Evolutionary conservation across 1,139 yeast genomes (phyloP), one percentile per base, ranked within the genome.

Genomic region (Lodderomyces oxycetoniae): DNA sequence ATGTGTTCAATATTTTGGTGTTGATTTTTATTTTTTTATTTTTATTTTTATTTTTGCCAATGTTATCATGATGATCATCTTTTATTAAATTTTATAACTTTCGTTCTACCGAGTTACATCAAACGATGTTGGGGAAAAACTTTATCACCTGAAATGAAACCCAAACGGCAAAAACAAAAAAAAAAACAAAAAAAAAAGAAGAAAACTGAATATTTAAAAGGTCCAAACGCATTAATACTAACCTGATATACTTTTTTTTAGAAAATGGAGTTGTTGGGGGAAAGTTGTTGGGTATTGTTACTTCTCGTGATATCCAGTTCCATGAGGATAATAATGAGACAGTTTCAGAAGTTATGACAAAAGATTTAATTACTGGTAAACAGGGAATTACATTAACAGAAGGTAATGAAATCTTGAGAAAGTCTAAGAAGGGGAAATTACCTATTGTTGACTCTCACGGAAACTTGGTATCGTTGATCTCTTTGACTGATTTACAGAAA

Each of bases 21-120:
- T 37, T 37, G 30, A 35, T 38, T 35, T 26, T 35, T 38, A 31
- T 36, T 35, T 39, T 31, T 34, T 35, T 34, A 37, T 47, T 37
- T n/a, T n/a, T n/a, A n/a, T n/a, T n/a, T n/a, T n/a, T n/a, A 31
- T 35, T 36, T 32, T 33, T 39, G 36, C 32, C 32, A 35, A 29
- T 25, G 22, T 22, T 24, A 26, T 31, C 30, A 30, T 81, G 94
- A 85, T 84, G 94, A 78, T 70, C 63, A 61, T 59, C 51, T 49
- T 53, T 51, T 55, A 50, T 45, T 48, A 10, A 10, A 10, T 24
- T 58, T 60, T 60, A 71, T 86, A 88, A 91, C 97, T 91, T 91
- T 91, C 98, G 97, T 91, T 91, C 98, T 91, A 83, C 98, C 95
- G 96, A 82, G 55, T 38, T 60, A 61, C 94, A 84, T 86, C 93